phyloP scores from a whole-genome alignment of 2,329 filamentous ascomycete species.

The Fonsecaea monophora region DNA sequence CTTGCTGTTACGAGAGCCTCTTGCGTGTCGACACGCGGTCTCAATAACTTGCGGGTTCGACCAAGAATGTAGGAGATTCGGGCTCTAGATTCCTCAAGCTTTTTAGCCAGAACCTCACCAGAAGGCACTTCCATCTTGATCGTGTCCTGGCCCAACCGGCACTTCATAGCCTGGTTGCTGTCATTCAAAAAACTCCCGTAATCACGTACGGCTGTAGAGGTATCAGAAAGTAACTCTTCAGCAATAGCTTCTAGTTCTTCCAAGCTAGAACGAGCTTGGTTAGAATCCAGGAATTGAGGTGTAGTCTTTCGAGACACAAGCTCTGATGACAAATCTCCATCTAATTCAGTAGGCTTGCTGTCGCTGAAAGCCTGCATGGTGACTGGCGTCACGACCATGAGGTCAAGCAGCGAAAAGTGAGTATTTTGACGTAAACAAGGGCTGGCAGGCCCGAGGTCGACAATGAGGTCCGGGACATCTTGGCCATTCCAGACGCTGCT shows the following conservation, averaged over 20 bases:
- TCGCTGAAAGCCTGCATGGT: neutral
- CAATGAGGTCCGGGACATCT: neutral
- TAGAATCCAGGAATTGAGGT: neutral
- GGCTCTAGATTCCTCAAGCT: conserved; percentile 9
- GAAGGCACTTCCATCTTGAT: conserved; percentile 1
- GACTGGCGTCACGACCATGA: conserved; percentile 8
- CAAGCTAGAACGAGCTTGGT: neutral
- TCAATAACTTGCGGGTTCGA: conserved; percentile 12
- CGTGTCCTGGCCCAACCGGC: neutral
- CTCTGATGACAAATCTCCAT: conserved; percentile 17
- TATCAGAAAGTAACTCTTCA: conserved; percentile 9
- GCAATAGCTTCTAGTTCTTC: conserved; percentile 22
- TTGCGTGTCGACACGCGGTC: conserved; percentile 2
- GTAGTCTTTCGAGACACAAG: neutral
- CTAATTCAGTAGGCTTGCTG: conserved; percentile 19
- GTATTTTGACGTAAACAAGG: neutral
- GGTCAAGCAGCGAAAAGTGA: conserved; percentile 23
- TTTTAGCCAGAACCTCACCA: neutral
- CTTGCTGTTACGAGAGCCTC: conserved; percentile 13
- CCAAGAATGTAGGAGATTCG: conserved; percentile 13
- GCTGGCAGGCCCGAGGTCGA: neutral
- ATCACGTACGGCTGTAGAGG: neutral
- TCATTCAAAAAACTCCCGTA: conserved; percentile 15
- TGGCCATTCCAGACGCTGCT: conserved; percentile 6
- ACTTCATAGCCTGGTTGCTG: conserved; percentile 15